These are phyloP conservation scores for Ulota crispa DNA, from an alignment of 225 moss, liverwort and hornwort species.

Conservation along the genomic window DNA sequence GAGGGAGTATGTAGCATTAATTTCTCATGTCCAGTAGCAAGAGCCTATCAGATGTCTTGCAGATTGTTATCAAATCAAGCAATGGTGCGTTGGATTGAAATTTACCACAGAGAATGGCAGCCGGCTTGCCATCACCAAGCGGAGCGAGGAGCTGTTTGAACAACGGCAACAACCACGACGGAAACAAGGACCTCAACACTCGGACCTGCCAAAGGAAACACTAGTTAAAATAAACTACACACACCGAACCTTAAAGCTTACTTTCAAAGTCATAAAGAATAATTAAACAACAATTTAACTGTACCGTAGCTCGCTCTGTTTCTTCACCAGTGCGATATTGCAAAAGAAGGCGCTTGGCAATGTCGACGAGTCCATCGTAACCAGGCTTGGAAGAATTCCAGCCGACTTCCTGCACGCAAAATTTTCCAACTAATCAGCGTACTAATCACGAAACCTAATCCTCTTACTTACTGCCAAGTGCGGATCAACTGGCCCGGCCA, in stretches of 20 bases:
- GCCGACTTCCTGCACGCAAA: constrained; percentile 72
- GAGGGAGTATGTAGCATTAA: background rate
- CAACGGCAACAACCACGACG: constrained; percentile 71
- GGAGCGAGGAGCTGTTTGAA: constrained; percentile 77
- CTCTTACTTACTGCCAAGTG: background rate
- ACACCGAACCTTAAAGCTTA: background rate
- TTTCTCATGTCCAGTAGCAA: background rate
- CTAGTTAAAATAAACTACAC: background rate
- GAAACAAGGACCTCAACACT: constrained; percentile 78
- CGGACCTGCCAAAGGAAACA: constrained; percentile 55
- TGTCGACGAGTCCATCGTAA: constrained; percentile 85
- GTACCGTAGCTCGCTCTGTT: constrained; percentile 82
- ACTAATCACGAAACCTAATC: background rate
- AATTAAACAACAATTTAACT: background rate
- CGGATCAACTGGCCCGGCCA: background rate
- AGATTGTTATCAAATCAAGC: background rate
- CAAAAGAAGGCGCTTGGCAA: constrained; percentile 76
- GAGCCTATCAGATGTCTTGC: background rate
- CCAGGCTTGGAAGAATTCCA: constrained; percentile 89
- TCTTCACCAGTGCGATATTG: constrained; percentile 64
- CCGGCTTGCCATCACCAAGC: constrained; percentile 70
- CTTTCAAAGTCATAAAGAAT: background rate
- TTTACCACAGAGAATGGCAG: constrained; percentile 70
- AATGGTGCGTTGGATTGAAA: constrained; percentile 3
- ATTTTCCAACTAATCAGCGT: background rate